Evolutionary conservation across 345 rosid species (phyloP), one percentile per base, ranked within the genome.

Genomic region (Laguncularia racemosa): DNA sequence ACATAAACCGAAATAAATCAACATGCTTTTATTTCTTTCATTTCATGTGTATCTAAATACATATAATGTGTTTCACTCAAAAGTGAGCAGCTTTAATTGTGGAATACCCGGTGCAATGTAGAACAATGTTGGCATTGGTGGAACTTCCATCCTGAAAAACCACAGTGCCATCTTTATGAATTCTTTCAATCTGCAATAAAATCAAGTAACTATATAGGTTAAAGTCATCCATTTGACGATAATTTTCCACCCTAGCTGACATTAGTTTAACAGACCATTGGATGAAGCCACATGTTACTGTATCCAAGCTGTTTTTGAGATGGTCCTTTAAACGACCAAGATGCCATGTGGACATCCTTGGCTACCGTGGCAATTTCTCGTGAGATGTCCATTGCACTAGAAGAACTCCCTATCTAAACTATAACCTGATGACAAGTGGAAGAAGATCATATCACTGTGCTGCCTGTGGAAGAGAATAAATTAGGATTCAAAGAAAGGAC

Each of bases 291-390:
- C 16, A 84, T 47, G 48, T 86, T 86, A 69, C 65, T 67, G 58
- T 73, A 77, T 49, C 85, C 83, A 13, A 70, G 57, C 48, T 56
- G 78, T 56, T 70, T 55, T 43, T 65, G 78, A 61, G 55, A 74
- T 15, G 81, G 77, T 61, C 67, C 83, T 28, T 73, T 75, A 4
- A 68, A 68, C 16, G 84, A 76, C 67, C 98, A 71, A 50, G 77
- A 74, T 23, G 86, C 77, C 28, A 92, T 61, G 69, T 84, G 93
- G 38, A 92, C 97, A 79, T 89, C 96, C 71, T 83, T 91, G 59
- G 96, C 96, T 50, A 77, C 71, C 26, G 53, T 53, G 62, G 88
- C 84, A 60, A 78, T 55, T 48, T 92, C 98, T 52, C 83, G 72
- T 17, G 89, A 80, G 68, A 92, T 78, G 72, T 89, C 98, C 66